Base-by-base conservation (phyloP, 2,329 filamentous ascomycete species). In the Ceratocystis ficicola region DNA sequence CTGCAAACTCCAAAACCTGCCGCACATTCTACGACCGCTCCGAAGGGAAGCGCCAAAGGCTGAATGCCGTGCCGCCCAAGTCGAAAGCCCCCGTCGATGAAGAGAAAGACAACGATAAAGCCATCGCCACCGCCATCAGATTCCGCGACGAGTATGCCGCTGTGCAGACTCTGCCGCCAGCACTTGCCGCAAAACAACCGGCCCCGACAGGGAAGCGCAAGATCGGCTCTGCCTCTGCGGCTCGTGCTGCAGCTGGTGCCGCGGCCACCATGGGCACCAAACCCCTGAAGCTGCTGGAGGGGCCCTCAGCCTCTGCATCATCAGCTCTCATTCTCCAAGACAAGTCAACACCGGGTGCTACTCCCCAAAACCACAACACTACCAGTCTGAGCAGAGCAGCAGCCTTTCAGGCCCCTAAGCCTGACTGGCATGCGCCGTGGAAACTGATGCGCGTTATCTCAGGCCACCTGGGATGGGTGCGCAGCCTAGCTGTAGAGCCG, bases 361-460 rank as follows among this genome's bases (percentile, higher is more conserved):
- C 69, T 52, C 55, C 62, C 2, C 65, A 63, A 7, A 68, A 66
- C 28, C 28, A 65, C 22, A 67, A 67, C 52, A 66, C 67, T 3
- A 66, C 65, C 12, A 50, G 57, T 20, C 74, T 72, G 71, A 74
- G 72, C 63, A 66, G 73, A 6, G 62, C 69, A 4, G 69, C 72
- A 17, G 66, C 70, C 12, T 68, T 75, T 48, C 72, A 75, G 68
- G 75, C 75, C 70, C 80, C 86, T 66, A 90, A 87, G 74, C 95
- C 95, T 0, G 88, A 96, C 67, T 99, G 94, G 94, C 94, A 99
- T 74, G 85, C 92, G 68, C 95, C 95, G 12, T 99, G 95, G 94
- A 97, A 96, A 81, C 81, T 97, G 68, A 95, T 96, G 88, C 85
- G 94, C 68, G 95, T 99, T 68, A 96, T 99, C 70, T 96, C 91